phyloP scores from a whole-genome alignment of 1,284 basidiomycete genomes.

The Rhodotorula mucilaginosa region DNA sequence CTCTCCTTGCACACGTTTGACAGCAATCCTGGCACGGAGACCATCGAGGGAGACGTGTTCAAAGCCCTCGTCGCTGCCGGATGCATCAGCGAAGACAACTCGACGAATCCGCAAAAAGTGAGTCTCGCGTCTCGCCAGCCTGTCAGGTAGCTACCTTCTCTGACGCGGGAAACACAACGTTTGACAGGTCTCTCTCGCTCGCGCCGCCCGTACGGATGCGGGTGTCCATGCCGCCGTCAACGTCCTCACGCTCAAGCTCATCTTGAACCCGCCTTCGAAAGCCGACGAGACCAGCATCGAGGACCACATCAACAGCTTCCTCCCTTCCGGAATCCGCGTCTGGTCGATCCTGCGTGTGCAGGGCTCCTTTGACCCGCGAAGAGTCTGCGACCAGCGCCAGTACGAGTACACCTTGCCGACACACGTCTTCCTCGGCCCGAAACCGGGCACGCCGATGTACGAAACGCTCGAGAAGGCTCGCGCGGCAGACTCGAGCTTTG shows the following conservation, averaged over 20 bases:
- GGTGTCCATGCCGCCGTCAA: slow-evolving; percentile 98
- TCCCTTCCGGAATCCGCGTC: slow-evolving; percentile 86
- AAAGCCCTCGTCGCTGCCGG: slow-evolving; percentile 83
- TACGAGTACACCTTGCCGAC: slow-evolving; percentile 97
- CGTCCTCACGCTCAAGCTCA: slow-evolving; percentile 83
- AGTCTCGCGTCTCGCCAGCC: not conserved
- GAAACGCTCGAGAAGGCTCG: slow-evolving; percentile 51
- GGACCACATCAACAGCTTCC: slow-evolving; percentile 67
- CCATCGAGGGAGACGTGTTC: slow-evolving; percentile 90
- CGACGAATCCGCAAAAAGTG: slow-evolving; percentile 82
- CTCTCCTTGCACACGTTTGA: too few species aligned
- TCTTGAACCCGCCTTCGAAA: slow-evolving; percentile 53
- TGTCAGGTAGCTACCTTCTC: too few species aligned
- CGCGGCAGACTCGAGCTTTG: not conserved
- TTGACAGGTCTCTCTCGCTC: slow-evolving; percentile 71
- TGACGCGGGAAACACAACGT: not conserved
- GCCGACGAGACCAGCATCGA: slow-evolving; percentile 22
- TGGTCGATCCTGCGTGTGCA: slow-evolving; percentile 88
- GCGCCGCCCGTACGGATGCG: slow-evolving; percentile 93
- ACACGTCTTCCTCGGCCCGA: slow-evolving; percentile 88
- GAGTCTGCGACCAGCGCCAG: slow-evolving; percentile 84
- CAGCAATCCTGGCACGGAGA: slow-evolving; percentile 60
- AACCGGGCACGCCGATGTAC: slow-evolving; percentile 66
- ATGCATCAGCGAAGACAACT: slow-evolving; percentile 88
- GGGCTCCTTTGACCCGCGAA: slow-evolving; percentile 87